Evolutionary conservation across 2,329 filamentous ascomycete genomes (phyloP), one percentile per base, ranked within the genome.

Genomic region (Helotiales sp.): DNA sequence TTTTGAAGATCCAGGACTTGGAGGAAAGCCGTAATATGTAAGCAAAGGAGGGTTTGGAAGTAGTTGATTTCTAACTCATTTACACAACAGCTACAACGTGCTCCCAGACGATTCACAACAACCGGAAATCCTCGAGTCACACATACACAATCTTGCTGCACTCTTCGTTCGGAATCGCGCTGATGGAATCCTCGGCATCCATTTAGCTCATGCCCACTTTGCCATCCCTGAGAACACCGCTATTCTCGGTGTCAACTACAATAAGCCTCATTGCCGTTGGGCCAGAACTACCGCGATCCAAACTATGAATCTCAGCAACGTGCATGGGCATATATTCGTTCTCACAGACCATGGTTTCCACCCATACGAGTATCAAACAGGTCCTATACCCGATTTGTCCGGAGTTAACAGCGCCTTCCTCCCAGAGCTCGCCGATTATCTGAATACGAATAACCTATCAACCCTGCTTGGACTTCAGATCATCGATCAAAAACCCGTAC

Each of bases 151-250:
- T 17, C 49, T 60, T 54, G 54, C 58, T 52, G 58, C 49, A 27
- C 33, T 53, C 33, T 60, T 57, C 50, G 50, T 60, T 54, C 58
- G 44, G 44, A 51, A 54, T 36, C 61, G 62, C 53, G 62, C 57
- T 51, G 38, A 65, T 22, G 60, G 58, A 48, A 52, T 55, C 54
- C 58, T 67, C 57, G 59, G 64, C 44, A 46, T 60, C 50, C 54
- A 60, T 57, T 52, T 64, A 46, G 65, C 64, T 54, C 61, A 67
- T 60, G 61, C 63, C 54, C 61, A 67, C 57, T 66, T 66, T 57
- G 60, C 65, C 30, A 65, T 61, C 34, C 60, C 58, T 22, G 48
- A 63, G 27, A 59, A 63, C 54, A 65, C 63, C 34, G 54, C 66
- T 51, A 62, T 67, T 59, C 57, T 67, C 34, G 60, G 65, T 33